Evolutionary conservation across 2,329 filamentous ascomycete species (phyloP).

Genomic region (Hirsutella rhossiliensis): DNA sequence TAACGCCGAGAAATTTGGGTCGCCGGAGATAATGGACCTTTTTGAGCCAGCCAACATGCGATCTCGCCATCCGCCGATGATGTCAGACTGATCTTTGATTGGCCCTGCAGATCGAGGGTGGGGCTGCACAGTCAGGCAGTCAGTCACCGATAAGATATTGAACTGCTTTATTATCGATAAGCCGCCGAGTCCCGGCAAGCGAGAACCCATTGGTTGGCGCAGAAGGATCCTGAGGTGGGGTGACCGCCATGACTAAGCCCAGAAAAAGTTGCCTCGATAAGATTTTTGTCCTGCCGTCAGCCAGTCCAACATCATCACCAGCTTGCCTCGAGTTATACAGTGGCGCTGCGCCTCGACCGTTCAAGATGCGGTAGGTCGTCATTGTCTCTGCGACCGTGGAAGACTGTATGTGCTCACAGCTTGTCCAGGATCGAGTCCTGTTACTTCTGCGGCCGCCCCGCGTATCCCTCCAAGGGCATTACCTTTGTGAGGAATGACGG

Average conservation of each 20-base stretch:
- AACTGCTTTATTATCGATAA: neutral
- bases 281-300: neutral
- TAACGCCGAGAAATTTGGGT: neutral
- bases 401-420: neutral
- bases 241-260: conserved; percentile 2
- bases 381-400: neutral
- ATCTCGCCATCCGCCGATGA: neutral
- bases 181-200: neutral
- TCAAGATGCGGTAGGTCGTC: conserved; percentile 4
- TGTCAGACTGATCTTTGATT: neutral
- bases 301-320: neutral
- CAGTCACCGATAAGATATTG: neutral
- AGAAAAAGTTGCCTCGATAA: conserved; percentile 2
- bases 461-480: conserved; percentile 45
- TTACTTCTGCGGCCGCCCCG: conserved; percentile 34
- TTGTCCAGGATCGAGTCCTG: conserved; percentile 28
- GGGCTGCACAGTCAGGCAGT: neutral
- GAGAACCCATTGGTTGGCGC: neutral
- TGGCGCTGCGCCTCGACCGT: neutral
- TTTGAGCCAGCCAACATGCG: neutral
- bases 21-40: conserved; percentile 3
- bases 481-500: conserved; percentile 38
- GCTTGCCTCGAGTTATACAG: neutral
- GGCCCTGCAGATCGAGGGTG: neutral
- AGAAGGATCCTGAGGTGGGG: neutral